Evolutionary conservation across 352 stramenopile species (phyloP), one percentile per base, ranked within the genome.

Genomic region (Phytophthora foliorum): DNA sequence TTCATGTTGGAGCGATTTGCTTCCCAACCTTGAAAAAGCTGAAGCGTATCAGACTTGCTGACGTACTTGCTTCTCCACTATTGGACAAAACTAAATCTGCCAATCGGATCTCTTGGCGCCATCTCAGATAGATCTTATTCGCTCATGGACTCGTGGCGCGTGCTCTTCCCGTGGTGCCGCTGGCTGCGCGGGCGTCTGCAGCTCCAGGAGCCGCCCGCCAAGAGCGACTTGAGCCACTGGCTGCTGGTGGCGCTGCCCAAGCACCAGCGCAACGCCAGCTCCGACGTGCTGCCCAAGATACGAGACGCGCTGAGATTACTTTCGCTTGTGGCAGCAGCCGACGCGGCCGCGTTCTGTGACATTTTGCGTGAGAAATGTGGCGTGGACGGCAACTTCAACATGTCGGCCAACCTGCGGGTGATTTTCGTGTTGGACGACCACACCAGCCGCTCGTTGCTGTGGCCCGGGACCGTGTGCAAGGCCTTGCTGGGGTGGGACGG

Each of bases 351-450:
- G 7, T 79, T 69, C 53, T 44, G 52, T 55, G 54, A 63, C 21
- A 64, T 81, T 45, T 66, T 81, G 39, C 58, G 55, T 52, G 59
- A 77, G 4, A 58, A 74, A 53, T 81, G 74, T 64, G 70, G 58
- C 34, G 66, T 81, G 41, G 39, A 60, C 11, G 27, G 31, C 31
- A 39, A 48, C 44, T 24, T 54, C 13, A 63, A 29, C 25, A 44
- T 49, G 7, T 55, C 57, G 22, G n/a, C n/a, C n/a, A 27, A 58
- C 29, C 54, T 67, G 13, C 66, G 62, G 21, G 63, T 81, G 41
- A 69, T 77, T 44, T 68, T 81, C 44, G 51, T 75, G 55, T 51
- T 79, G 38, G 66, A 81, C 55, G 74, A 81, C 45, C 70, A 76
- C 48, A 75, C 52, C 2, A 72, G 71, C 17, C 67, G 74, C 48